phyloP scores from a whole-genome alignment of 116 monocot species.

The Zostera marina region DNA sequence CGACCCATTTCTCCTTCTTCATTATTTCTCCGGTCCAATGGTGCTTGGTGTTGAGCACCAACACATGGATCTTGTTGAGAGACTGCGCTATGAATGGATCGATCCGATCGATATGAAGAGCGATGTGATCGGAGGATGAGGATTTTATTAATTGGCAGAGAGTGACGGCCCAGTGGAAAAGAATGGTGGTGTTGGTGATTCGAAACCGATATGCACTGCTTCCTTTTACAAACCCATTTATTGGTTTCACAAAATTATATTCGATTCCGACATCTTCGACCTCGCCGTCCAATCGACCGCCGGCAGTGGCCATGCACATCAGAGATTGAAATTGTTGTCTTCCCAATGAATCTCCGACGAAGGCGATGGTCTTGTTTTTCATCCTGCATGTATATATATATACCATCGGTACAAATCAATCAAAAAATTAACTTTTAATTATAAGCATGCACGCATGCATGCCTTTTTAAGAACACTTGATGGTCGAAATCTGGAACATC shows the following conservation, averaged over 20 bases:
- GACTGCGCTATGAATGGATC: slow-evolving; percentile 29
- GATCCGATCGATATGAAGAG: slow-evolving; percentile 64
- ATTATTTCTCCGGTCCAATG: slow-evolving; percentile 72
- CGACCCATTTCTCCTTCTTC: slow-evolving; percentile 43
- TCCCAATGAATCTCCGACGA: slow-evolving; percentile 67
- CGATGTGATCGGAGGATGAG: slow-evolving; percentile 21
- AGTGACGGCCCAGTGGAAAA: slow-evolving; percentile 69
- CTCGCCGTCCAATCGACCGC: slow-evolving; percentile 17
- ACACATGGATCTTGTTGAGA: slow-evolving; percentile 38
- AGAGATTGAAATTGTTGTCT: too few species aligned
- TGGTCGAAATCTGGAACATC: slow-evolving; percentile 55
- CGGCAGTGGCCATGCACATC: slow-evolving; percentile 64
- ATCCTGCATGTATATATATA: too few species aligned
- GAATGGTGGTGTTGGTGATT: slow-evolving; percentile 49
- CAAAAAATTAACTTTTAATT: background rate
- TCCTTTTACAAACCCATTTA: slow-evolving; percentile 32
- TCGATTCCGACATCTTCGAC: slow-evolving; percentile 43
- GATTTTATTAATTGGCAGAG: slow-evolving; percentile 44
- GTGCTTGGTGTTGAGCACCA: slow-evolving; percentile 64
- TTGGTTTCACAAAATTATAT: slow-evolving; percentile 38
- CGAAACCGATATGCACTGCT: slow-evolving; percentile 61
- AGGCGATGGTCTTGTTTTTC: slow-evolving; percentile 46
- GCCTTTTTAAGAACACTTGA: slow-evolving; percentile 45
- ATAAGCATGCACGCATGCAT: slow-evolving; percentile 1
- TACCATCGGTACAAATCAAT: too few species aligned